These are phyloP conservation scores for Kodamaea leandrae DNA, from an alignment of 805 yeast genomes.

Conservation along the genomic window DNA sequence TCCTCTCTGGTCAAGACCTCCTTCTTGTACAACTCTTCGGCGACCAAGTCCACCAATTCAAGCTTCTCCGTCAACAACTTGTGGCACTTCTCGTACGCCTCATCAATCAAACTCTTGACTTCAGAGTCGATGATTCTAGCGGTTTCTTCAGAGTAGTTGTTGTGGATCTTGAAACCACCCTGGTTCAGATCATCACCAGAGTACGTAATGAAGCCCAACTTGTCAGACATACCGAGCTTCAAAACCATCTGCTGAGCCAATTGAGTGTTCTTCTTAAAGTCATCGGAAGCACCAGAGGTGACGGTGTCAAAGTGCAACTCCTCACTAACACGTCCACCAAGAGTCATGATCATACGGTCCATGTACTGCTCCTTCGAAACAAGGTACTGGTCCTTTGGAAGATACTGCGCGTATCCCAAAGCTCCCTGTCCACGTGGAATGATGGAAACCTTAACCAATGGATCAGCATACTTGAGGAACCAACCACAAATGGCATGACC, in stretches of 20 bases:
- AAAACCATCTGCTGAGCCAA: conserved; percentile 91
- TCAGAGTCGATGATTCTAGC: conserved; percentile 66
- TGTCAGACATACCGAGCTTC: conserved; percentile 81
- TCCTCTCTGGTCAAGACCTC: conserved; percentile 83
- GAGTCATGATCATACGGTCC: conserved; percentile 90
- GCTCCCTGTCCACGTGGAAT: conserved; percentile 96
- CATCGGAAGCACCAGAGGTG: conserved; percentile 90
- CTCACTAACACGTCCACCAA: conserved; percentile 91
- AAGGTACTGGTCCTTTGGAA: conserved; percentile 85
- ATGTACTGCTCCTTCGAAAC: conserved; percentile 70
- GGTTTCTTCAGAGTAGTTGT: conserved; percentile 73
- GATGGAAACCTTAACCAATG: conserved; percentile 86
- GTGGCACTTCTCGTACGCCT: conserved; percentile 61
- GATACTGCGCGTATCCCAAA: conserved; percentile 91
- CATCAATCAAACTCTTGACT: conserved; percentile 62
- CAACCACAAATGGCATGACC: conserved; percentile 97
- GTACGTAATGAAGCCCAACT: conserved; percentile 65
- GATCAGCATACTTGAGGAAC: conserved; percentile 86
- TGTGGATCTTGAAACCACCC: conserved; percentile 51
- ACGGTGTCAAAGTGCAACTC: conserved; percentile 84
- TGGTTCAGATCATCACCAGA: conserved; percentile 44
- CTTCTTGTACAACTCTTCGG: conserved; percentile 65
- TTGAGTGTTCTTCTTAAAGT: conserved; percentile 84
- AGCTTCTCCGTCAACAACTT: conserved; percentile 55
- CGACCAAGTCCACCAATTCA: conserved; percentile 64